A percentile compares a stretch with the other conserved stretches of the same genome.
These are phyloP conservation scores for Vanilla planifolia DNA, from an alignment of 106 monocot genomes.

Conservation along the genomic window DNA sequence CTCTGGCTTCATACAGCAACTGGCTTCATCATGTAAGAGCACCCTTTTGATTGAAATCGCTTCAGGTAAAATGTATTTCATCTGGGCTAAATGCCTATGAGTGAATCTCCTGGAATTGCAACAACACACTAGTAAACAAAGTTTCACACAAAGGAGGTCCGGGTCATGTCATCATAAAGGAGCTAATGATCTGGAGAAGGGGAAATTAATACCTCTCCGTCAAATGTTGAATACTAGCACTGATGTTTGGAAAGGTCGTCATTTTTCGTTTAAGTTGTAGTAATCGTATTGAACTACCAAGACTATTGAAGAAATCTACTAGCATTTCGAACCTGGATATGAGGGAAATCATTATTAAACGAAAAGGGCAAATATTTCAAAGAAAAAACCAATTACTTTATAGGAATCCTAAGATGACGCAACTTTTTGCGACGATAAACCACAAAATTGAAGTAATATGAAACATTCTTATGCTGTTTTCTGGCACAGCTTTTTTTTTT, in stretches of 20 bases:
- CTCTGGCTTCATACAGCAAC: conserved; percentile 61
- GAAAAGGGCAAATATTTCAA: not conserved
- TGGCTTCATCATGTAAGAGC: conserved; percentile 47
- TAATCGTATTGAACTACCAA: conserved; percentile 57
- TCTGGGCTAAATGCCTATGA: conserved; percentile 44
- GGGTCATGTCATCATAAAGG: too few relatives aligned
- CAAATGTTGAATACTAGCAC: conserved; percentile 38
- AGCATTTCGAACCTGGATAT: conserved; percentile 52
- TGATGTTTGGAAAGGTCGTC: conserved; percentile 45
- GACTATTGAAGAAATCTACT: conserved; percentile 52
- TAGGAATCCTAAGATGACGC: too few relatives aligned
- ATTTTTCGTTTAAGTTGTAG: conserved; percentile 38
- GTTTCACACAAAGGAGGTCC: too few relatives aligned
- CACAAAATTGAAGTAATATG: too few relatives aligned
- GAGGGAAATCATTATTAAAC: not conserved
- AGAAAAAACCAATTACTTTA: too few relatives aligned
- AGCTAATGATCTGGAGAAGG: not conserved
- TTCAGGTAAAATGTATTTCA: conserved; percentile 55
- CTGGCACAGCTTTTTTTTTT: too few relatives aligned
- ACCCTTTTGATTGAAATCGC: conserved; percentile 53
- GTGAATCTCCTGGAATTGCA: conserved; percentile 43
- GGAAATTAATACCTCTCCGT: conserved; percentile 31
- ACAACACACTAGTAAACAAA: not conserved
- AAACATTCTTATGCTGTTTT: too few relatives aligned
- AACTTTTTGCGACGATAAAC: too few relatives aligned